Conservation (phyloP, 805 yeast genomes). For the Clavispora carvajalis region DNA sequence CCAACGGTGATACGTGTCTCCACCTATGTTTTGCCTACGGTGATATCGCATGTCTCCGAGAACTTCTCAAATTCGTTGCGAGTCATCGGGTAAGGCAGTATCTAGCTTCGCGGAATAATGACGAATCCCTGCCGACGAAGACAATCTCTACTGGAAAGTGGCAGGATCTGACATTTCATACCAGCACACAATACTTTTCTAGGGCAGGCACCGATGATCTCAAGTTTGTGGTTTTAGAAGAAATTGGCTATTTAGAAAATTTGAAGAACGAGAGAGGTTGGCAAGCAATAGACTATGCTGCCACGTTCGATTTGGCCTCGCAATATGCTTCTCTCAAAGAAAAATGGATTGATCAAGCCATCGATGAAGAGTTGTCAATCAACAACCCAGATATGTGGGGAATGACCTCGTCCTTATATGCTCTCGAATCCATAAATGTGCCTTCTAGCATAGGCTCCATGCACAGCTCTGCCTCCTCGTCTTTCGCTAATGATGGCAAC, state of each 20-base stretch:
- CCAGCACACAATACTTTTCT: not conserved
- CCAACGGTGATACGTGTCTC: slow-evolving; percentile 32
- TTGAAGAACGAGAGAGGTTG: slow-evolving; percentile 56
- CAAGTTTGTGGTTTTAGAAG: not conserved
- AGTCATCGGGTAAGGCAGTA: slow-evolving; percentile 6
- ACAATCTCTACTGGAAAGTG: not conserved
- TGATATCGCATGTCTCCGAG: slow-evolving; percentile 43
- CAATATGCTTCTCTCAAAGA: slow-evolving; percentile 15
- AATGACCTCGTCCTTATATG: not conserved
- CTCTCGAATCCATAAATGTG: not conserved
- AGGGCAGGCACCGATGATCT: not conserved
- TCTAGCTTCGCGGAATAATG: slow-evolving; percentile 31
- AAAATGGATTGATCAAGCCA: slow-evolving; percentile 7
- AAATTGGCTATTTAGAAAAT: slow-evolving; percentile 20
- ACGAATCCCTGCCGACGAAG: slow-evolving; percentile 32
- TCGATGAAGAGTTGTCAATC: slow-evolving; percentile 5
- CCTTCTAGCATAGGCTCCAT: not conserved
- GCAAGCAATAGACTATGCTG: slow-evolving; percentile 32
- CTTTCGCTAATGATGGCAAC: not conserved
- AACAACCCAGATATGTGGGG: not conserved
- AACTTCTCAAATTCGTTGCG: slow-evolving; percentile 13
- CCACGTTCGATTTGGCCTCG: slow-evolving; percentile 23
- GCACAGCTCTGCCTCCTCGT: not conserved
- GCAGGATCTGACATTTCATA: not conserved
- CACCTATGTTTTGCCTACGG: slow-evolving; percentile 57